A percentile compares a stretch with the other conserved stretches of the same genome.
Conservation (phyloP, 805 yeast genomes). For the Kockiozyma suomiensis region DNA sequence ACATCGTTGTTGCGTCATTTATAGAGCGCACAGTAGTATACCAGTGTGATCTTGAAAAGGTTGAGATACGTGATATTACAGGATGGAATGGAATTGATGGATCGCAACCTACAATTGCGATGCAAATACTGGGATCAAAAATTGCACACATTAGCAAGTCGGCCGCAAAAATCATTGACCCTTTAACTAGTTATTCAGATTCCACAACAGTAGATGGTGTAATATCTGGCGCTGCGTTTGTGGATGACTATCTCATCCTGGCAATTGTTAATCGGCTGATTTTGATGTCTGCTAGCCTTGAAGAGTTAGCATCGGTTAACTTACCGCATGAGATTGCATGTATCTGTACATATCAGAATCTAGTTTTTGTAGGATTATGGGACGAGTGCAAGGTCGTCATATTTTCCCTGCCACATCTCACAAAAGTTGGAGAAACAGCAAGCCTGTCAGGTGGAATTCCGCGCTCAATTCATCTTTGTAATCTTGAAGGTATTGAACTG, state of each 20-base stretch:
- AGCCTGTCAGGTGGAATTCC: slow-evolving; percentile 26
- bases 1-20: slow-evolving; percentile 26
- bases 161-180: neutral
- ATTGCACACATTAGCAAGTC: slow-evolving; percentile 10
- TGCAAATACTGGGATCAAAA: slow-evolving; percentile 2
- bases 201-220: neutral
- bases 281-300: slow-evolving; percentile 4
- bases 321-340: slow-evolving; percentile 24
- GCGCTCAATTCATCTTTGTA: slow-evolving; percentile 17
- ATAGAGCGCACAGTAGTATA: slow-evolving; percentile 26
- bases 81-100: slow-evolving; percentile 20
- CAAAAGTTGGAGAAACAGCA: slow-evolving; percentile 5
- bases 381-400: slow-evolving; percentile 8
- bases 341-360: slow-evolving; percentile 15
- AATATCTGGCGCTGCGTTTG: slow-evolving; percentile 21
- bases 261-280: neutral
- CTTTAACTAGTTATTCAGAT: neutral
- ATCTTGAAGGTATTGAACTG: slow-evolving; percentile 13
- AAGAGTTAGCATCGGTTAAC: neutral
- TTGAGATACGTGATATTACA: slow-evolving; percentile 9
- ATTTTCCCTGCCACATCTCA: slow-evolving; percentile 7
- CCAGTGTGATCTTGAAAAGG: slow-evolving; percentile 16
- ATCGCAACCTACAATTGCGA: slow-evolving; percentile 19
- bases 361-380: slow-evolving; percentile 27
- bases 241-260: slow-evolving; percentile 10